These are phyloP conservation scores for Stephania cephalantha DNA, from an alignment of 164 flowering plant species.

Conservation along the genomic window DNA sequence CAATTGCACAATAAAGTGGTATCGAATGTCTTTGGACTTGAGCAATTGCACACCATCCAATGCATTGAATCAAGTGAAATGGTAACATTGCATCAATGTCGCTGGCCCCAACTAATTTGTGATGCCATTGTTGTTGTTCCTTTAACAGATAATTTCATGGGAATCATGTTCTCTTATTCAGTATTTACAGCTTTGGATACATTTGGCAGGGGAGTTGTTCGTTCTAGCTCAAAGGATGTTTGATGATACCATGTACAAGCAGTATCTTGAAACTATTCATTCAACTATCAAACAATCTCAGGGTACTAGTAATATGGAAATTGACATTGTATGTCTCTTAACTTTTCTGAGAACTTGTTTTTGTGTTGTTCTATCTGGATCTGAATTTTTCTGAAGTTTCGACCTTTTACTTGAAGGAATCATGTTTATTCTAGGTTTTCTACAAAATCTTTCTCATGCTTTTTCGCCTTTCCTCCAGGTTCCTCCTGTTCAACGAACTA, in stretches of 20 bases:
- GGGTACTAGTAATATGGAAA: conserved; percentile 44
- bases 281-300: conserved; percentile 45
- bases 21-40: no score
- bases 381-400: background rate
- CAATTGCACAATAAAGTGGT: no score
- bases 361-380: background rate
- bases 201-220: conserved; percentile 70
- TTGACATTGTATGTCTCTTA: conserved; percentile 59
- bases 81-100: no score
- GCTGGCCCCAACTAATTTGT: no score
- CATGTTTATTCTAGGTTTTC: background rate
- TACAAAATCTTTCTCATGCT: conserved; percentile 6
- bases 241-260: conserved; percentile 60
- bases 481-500: conserved; percentile 68
- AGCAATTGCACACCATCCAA: no score
- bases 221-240: conserved; percentile 81
- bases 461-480: conserved; percentile 43
- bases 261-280: conserved; percentile 52
- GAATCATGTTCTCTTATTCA: background rate
- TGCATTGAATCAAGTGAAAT: no score
- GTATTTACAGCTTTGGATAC: background rate
- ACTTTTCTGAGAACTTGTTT: background rate
- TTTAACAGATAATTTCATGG: no score
- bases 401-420: background rate
- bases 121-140: no score